Base-by-base conservation (phyloP, 1,284 basidiomycete species). In the Rhodotorula glutinis region DNA sequence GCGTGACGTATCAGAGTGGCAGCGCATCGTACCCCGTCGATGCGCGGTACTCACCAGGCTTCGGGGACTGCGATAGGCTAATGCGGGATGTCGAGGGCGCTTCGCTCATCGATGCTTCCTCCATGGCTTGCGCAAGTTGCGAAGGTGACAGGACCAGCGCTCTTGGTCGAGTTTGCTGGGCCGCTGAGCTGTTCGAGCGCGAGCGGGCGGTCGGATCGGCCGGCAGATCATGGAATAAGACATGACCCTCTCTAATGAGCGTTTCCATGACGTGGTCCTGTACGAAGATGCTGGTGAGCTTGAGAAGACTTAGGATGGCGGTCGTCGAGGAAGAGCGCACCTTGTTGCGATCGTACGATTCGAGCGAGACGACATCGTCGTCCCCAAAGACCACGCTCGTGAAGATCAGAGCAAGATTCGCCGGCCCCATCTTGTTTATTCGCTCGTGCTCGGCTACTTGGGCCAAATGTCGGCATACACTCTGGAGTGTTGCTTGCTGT, bases 401-500 rank as follows among this genome's bases (percentile, higher is more conserved):
- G 46, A 78, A 77, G 60, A 78, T 76, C 23, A 79, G 70, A 38
- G 75, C 73, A 8, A 79, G 73, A 72, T 79, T 79, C 71, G 89
- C 90, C 0, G 88, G 82, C 70, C 92, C 91, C 95, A 98, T 98
- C 80, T 96, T 97, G 79, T 96, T 98, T 77, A 85, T 85, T 27
- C 87, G 85, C 8, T 84, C 82, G 58, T 85, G 82, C 11, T 85
- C 81, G 2, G 87, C 86, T 8, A 98, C 86, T 30, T 88, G 84
- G 13, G 88, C 83, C 17, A 98, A 85, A 78, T 98, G 95, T 73
- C 95, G 90, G 23, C 96, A 81, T n/a, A 98, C 79, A 14, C 87
- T 85, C 73, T 87, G 89, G 74, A 98, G 84, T 0, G 92, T 94
- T 4, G 89, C 88, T 76, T 94, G 91, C 77, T 98, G 92, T 49